Evolutionary conservation across 768 basidiomycete genomes (phyloP).

Genomic region (Mycena alexandri): DNA sequence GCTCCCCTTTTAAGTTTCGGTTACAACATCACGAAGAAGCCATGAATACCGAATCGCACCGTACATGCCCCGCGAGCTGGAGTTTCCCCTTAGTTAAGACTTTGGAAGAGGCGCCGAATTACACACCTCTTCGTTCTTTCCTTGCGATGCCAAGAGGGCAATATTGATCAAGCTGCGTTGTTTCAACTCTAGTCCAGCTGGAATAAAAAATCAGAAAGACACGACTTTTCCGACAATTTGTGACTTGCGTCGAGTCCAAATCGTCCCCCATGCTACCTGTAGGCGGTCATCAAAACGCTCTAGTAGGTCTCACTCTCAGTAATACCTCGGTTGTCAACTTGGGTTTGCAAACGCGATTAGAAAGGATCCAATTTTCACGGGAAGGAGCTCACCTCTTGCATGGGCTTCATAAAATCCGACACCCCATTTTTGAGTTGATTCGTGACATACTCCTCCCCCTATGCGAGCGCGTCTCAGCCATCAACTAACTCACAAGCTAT

Average conservation of each 20-base stretch:
- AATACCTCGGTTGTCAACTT: conserved; percentile 56
- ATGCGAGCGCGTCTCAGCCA: conserved; percentile 2
- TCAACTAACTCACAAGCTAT: no score
- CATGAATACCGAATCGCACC: conserved; percentile 37
- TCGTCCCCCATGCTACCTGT: conserved; percentile 60
- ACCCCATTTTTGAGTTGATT: conserved; percentile 55
- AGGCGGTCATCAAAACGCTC: background rate
- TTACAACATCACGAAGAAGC: background rate
- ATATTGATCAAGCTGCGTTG: conserved; percentile 61
- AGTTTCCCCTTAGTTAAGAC: conserved; percentile 1
- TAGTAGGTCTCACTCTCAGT: background rate
- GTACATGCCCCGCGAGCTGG: conserved; percentile 55
- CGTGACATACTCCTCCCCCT: conserved; percentile 61
- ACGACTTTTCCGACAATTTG: background rate
- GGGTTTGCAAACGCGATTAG: background rate
- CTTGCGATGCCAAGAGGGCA: conserved; percentile 57
- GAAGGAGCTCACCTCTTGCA: conserved; percentile 52
- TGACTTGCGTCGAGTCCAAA: conserved; percentile 55
- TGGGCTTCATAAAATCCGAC: conserved; percentile 61
- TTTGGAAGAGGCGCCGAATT: background rate
- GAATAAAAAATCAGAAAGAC: background rate
- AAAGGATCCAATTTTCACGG: background rate
- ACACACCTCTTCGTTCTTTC: conserved; percentile 57
- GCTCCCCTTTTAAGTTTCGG: conserved; percentile 50
- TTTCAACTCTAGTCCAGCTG: conserved; percentile 57